phyloP scores from a whole-genome alignment of 768 basidiomycete species.

The Sporobolomyces roseus region DNA sequence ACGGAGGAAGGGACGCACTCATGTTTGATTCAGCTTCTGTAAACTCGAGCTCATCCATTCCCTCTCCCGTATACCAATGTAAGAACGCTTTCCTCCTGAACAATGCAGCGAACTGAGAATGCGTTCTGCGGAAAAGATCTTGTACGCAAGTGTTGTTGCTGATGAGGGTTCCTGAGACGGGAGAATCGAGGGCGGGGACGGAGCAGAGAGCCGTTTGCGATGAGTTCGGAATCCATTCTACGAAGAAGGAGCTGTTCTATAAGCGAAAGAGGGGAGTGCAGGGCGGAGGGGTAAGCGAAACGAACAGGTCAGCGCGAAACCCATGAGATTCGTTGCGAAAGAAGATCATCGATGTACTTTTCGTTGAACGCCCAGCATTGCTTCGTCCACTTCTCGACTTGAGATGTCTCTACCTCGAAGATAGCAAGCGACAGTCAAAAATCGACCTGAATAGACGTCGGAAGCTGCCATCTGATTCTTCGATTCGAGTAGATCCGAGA shows the following conservation, averaged over 20 bases:
- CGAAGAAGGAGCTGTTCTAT: conserved; percentile 43
- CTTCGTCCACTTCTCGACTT: conserved; percentile 73
- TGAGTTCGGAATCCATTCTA: conserved; percentile 52
- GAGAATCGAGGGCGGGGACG: conserved; percentile 77
- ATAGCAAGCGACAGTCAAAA: conserved; percentile 79
- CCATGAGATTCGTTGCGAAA: neutral
- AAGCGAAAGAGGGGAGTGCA: no score
- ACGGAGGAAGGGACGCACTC: conserved; percentile 54
- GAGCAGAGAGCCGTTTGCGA: conserved; percentile 56
- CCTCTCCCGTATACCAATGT: conserved; percentile 87
- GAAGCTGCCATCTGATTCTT: conserved; percentile 76
- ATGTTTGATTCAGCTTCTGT: conserved; percentile 99
- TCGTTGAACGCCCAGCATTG: conserved; percentile 67
- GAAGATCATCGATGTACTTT: conserved; percentile 46
- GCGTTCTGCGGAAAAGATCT: conserved; percentile 73
- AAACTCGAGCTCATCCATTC: conserved; percentile 98
- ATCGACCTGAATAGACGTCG: conserved; percentile 78
- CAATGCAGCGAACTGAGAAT: conserved; percentile 70
- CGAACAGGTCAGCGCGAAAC: no score
- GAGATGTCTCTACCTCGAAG: conserved; percentile 73
- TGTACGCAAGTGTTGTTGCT: conserved; percentile 96
- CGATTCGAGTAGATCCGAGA: conserved; percentile 66
- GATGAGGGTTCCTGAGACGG: conserved; percentile 80
- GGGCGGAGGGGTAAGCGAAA: no score
- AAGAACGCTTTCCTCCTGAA: conserved; percentile 79